phyloP scores from a whole-genome alignment of 257 asterid genomes.

The Mitragyna speciosa region DNA sequence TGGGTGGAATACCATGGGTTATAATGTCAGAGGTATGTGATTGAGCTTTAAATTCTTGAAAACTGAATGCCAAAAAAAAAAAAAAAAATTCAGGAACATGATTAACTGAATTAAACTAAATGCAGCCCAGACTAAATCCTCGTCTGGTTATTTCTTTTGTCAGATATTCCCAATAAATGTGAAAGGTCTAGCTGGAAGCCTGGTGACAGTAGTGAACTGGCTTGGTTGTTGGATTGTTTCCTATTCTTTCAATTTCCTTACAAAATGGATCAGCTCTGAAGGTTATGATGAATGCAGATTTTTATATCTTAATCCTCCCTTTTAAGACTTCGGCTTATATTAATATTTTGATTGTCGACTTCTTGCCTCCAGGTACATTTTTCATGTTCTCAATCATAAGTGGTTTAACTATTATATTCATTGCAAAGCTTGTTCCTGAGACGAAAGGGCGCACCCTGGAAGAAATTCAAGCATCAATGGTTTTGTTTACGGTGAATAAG shows the following conservation, averaged over 20 bases:
- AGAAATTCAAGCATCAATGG: slow-evolving; percentile 75
- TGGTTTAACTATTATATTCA: slow-evolving; percentile 59
- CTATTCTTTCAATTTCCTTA: slow-evolving; percentile 67
- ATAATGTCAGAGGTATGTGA: slow-evolving; percentile 81
- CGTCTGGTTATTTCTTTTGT: neutral
- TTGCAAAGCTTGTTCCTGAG: slow-evolving; percentile 68
- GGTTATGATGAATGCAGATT: slow-evolving; percentile 36
- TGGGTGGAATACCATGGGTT: slow-evolving; percentile 96
- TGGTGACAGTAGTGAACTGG: slow-evolving; percentile 86
- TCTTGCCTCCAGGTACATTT: slow-evolving; percentile 58
- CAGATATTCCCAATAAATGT: slow-evolving; percentile 90
- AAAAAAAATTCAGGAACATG: neutral
- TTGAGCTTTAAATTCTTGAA: neutral
- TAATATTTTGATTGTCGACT: neutral
- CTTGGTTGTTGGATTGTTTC: slow-evolving; percentile 81
- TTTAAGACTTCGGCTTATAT: neutral
- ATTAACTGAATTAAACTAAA: neutral
- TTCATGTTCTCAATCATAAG: slow-evolving; percentile 57
- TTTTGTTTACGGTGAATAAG: slow-evolving; percentile 22
- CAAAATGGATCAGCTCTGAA: slow-evolving; percentile 64
- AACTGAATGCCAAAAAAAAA: neutral
- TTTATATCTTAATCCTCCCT: neutral
- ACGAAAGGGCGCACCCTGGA: slow-evolving; percentile 79
- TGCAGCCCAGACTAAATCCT: neutral
- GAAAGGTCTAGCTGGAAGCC: slow-evolving; percentile 82